phyloP scores from a whole-genome alignment of 768 basidiomycete species.

The Suillus decipiens region DNA sequence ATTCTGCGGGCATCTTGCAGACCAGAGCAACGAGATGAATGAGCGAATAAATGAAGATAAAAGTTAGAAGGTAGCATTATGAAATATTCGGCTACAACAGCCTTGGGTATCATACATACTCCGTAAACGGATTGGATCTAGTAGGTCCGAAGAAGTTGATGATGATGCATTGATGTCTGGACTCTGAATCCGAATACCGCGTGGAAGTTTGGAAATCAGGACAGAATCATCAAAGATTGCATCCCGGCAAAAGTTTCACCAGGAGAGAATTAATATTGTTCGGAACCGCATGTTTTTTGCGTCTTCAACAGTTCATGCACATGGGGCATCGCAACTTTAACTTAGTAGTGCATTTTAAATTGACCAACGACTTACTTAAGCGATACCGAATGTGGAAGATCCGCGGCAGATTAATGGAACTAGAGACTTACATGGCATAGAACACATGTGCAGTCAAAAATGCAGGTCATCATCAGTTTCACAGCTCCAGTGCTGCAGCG shows the following conservation, averaged over 20 bases:
- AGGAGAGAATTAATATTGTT: not conserved
- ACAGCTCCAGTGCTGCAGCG: no score
- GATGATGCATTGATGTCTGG: not conserved
- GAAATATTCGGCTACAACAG: constrained; percentile 7
- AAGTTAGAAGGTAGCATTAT: not conserved
- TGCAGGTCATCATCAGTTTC: no score
- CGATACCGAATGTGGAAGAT: no score
- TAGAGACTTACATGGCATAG: no score
- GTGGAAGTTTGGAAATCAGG: not conserved
- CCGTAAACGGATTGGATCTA: constrained; percentile 12
- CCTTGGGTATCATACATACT: constrained; percentile 1
- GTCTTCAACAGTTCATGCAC: not conserved
- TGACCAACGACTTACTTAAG: not conserved
- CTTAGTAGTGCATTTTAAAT: not conserved
- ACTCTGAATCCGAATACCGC: not conserved
- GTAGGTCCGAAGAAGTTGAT: constrained; percentile 13
- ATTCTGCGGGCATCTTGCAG: constrained; percentile 19
- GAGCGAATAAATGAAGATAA: constrained; percentile 6
- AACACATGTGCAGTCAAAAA: no score
- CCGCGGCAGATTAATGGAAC: no score
- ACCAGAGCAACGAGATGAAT: not conserved
- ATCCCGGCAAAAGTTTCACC: not conserved
- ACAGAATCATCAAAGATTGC: not conserved
- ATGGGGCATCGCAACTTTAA: not conserved
- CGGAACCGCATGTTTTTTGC: not conserved